Evolutionary conservation across 2,329 filamentous ascomycete genomes (phyloP).

Genomic region (Exophiala alcalophila): DNA sequence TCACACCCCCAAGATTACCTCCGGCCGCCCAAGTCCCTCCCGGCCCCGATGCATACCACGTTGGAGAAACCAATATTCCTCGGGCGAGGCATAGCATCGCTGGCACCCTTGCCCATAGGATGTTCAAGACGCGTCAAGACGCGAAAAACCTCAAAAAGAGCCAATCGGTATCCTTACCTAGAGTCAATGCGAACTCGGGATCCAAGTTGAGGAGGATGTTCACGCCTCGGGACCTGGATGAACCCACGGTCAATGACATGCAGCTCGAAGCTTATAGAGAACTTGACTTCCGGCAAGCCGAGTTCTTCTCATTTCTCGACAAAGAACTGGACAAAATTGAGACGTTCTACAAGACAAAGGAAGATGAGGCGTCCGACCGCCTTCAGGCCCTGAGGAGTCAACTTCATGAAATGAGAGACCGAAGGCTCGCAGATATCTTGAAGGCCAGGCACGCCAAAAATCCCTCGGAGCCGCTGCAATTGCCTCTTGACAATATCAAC

Average conservation of each 20-base stretch:
- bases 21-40: constrained; percentile 18
- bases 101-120: constrained; percentile 16
- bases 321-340: constrained; percentile 88
- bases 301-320: constrained; percentile 85
- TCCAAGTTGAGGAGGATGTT: constrained; percentile 44
- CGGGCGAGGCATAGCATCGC: constrained; percentile 11
- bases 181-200: constrained; percentile 32
- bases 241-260: constrained; percentile 45
- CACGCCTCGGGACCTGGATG: constrained; percentile 33
- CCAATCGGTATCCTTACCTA: constrained; percentile 24
- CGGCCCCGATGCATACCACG: constrained; percentile 23
- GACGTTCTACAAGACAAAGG: constrained; percentile 80
- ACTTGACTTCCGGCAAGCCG: constrained; percentile 69
- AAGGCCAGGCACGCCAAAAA: constrained; percentile 7
- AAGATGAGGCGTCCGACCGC: constrained; percentile 75
- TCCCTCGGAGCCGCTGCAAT: neutral
- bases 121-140: constrained; percentile 16
- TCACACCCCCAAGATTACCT: constrained; percentile 12
- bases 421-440: constrained; percentile 69
- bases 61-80: constrained; percentile 14
- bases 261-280: constrained; percentile 59
- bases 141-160: too few relatives aligned
- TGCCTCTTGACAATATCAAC: constrained; percentile 11
- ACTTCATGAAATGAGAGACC: constrained; percentile 87
- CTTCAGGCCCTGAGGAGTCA: constrained; percentile 72